These are phyloP conservation scores for Punica granatum DNA, from an alignment of 345 rosid species.

Conservation along the genomic window DNA sequence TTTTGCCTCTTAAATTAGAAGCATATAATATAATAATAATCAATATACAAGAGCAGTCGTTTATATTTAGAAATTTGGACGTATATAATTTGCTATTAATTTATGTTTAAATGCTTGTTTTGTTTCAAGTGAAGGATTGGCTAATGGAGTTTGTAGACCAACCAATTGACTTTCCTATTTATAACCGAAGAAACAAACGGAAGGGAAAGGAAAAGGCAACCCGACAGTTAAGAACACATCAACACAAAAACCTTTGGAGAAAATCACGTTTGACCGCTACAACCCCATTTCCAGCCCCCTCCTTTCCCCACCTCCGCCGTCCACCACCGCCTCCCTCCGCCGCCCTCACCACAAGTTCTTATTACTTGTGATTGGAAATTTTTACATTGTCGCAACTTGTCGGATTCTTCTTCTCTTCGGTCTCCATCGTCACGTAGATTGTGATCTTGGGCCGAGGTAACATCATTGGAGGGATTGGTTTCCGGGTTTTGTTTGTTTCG, in stretches of 20 bases:
- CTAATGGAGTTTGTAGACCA: background rate
- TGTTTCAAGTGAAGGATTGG: background rate
- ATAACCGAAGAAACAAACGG: background rate
- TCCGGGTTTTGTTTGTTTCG: background rate
- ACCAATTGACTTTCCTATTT: conserved; percentile 2
- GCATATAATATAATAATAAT: too few relatives aligned
- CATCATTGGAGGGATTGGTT: background rate
- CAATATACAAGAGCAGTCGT: too few relatives aligned
- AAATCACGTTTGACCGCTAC: conserved; percentile 8
- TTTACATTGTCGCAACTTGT: background rate
- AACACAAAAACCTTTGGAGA: background rate
- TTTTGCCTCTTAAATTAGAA: too few relatives aligned
- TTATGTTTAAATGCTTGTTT: too few relatives aligned
- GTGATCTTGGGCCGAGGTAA: background rate
- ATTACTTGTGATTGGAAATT: too few relatives aligned
- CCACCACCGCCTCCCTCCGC: background rate
- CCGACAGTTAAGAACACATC: background rate
- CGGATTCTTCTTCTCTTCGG: background rate
- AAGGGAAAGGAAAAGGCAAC: background rate
- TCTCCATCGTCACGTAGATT: background rate
- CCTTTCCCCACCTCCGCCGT: background rate
- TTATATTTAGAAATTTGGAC: too few relatives aligned
- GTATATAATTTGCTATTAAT: too few relatives aligned
- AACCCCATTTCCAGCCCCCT: background rate
- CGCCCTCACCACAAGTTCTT: background rate